Conservation (phyloP, 208 protist species). For the Leishmania tarentolae region DNA sequence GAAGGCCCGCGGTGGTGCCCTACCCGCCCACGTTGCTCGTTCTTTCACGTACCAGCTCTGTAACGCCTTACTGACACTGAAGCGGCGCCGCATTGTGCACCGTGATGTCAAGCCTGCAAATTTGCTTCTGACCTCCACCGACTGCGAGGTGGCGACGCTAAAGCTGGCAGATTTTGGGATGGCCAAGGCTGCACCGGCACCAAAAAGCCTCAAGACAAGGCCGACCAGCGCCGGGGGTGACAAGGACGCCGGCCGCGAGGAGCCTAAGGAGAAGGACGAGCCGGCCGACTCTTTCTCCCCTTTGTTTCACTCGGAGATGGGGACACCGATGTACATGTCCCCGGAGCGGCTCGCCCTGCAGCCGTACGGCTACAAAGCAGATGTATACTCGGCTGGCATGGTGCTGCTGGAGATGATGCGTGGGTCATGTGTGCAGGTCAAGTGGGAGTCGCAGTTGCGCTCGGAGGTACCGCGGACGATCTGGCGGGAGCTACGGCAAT, state of each 20-base stretch:
- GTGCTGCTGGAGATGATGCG: slow-evolving; percentile 83
- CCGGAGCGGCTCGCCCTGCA: slow-evolving; percentile 66
- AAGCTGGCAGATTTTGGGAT: slow-evolving; percentile 77
- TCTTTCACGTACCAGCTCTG: slow-evolving; percentile 68
- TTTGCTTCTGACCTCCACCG: slow-evolving; percentile 58
- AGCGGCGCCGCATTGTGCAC: slow-evolving; percentile 65
- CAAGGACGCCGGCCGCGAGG: not conserved
- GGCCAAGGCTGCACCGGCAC: slow-evolving; percentile 37
- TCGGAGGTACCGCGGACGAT: slow-evolving; percentile 35
- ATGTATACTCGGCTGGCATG: slow-evolving; percentile 79
- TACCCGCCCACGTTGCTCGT: slow-evolving; percentile 36
- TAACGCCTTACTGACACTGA: slow-evolving; percentile 53
- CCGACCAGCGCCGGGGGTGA: not conserved
- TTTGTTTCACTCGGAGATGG: slow-evolving; percentile 64
- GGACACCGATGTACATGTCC: slow-evolving; percentile 74
- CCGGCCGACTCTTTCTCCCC: slow-evolving; percentile 3
- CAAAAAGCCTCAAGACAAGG: not conserved
- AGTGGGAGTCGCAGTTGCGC: slow-evolving; percentile 35
- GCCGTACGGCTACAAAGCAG: slow-evolving; percentile 70
- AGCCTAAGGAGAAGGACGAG: slow-evolving; percentile 1
- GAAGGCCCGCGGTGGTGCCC: slow-evolving; percentile 21
- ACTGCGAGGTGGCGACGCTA: slow-evolving; percentile 58
- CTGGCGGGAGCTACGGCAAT: slow-evolving; percentile 22
- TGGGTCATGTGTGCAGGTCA: slow-evolving; percentile 46
- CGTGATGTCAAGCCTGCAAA: slow-evolving; percentile 93